A percentile compares a stretch with the other conserved stretches of the same genome.
These are phyloP conservation scores for Sanghuangporus weigelae DNA, from an alignment of 1,284 basidiomycete genomes.

Conservation along the genomic window DNA sequence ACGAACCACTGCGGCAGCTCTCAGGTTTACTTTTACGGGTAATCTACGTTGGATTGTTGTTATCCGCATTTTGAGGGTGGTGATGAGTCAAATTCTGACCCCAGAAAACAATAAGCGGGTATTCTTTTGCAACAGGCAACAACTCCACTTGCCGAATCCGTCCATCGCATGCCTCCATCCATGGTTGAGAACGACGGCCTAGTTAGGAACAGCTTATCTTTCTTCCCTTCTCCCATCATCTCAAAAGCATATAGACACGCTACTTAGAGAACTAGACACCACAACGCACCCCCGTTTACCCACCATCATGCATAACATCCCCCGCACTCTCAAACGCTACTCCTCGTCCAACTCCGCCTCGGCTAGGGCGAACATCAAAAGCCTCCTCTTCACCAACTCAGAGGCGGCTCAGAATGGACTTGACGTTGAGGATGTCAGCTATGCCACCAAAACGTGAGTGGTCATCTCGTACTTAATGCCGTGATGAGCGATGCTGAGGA, in stretches of 20 bases:
- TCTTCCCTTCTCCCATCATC: not conserved
- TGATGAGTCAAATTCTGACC: not conserved
- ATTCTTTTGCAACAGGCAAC: no score
- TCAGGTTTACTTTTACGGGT: no score
- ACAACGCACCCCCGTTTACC: not conserved
- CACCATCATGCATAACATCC: not conserved
- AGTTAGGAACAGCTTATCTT: not conserved
- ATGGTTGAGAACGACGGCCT: not conserved
- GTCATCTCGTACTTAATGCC: not conserved
- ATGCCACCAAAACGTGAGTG: conserved; percentile 6
- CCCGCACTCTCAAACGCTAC: conserved; percentile 11
- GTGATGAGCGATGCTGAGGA: not conserved
- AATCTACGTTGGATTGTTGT: not conserved
- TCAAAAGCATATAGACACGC: not conserved
- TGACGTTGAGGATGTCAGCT: not conserved
- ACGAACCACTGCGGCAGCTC: no score
- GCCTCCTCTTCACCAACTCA: not conserved
- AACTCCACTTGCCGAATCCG: not conserved
- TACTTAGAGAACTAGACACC: not conserved
- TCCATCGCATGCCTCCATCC: not conserved
- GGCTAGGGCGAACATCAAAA: not conserved
- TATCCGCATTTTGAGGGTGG: not conserved
- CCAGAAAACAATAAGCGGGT: not conserved
- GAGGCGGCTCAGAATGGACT: not conserved
- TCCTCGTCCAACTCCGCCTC: conserved; percentile 2